Conservation (phyloP, 2,329 filamentous ascomycete genomes). For the Ophiostoma sp. region DNA sequence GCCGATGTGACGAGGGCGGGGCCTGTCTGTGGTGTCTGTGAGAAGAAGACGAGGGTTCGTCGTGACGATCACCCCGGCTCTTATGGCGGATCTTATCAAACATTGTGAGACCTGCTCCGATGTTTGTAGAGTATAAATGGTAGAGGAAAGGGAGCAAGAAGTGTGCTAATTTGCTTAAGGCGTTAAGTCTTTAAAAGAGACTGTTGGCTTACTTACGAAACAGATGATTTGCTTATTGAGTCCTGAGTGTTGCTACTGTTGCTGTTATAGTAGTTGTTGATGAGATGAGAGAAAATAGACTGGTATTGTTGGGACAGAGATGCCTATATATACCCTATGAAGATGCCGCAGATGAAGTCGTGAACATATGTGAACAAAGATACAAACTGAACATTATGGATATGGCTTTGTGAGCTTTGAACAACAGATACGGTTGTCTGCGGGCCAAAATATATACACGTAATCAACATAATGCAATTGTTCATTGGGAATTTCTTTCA, state of each 20-base stretch:
- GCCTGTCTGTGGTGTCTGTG: not conserved
- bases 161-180: too few species aligned
- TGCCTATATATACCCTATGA: not conserved
- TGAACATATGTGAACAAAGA: not conserved
- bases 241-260: not conserved
- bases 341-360: not conserved
- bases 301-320: not conserved
- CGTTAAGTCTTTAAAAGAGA: not conserved
- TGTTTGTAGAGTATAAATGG: not conserved
- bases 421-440: not conserved
- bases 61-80: not conserved
- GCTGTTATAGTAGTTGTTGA: not conserved
- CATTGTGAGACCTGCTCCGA: constrained; percentile 1
- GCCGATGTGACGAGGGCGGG: not conserved
- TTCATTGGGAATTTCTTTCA: not conserved
- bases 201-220: not conserved
- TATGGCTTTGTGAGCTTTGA: not conserved
- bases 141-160: not conserved
- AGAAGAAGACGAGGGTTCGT: not conserved
- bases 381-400: not conserved
- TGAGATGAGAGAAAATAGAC: not conserved
- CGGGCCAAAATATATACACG: not conserved
- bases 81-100: not conserved
- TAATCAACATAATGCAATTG: not conserved
- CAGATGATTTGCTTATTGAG: not conserved